Percentiles rank a stretch among this genome's conserved stretches.
Evolutionary conservation across 345 rosid genomes (phyloP).

Genomic region (Eucalyptus shirleyi): DNA sequence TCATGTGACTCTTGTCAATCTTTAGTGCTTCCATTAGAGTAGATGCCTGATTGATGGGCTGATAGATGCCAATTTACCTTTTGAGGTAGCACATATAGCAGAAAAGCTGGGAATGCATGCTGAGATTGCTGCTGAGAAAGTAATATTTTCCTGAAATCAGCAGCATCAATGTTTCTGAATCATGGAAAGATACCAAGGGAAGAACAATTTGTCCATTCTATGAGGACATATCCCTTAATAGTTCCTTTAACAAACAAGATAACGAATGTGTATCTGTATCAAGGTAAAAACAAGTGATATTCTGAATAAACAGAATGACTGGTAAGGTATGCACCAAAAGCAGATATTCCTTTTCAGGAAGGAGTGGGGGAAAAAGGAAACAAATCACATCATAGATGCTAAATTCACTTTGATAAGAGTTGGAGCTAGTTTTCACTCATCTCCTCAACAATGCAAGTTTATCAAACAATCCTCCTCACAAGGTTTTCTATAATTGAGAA

Average conservation of each 20-base stretch:
- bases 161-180: neutral
- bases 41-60: neutral
- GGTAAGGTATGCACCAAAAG: neutral
- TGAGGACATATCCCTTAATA: neutral
- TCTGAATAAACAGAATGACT: neutral
- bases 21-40: neutral
- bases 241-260: neutral
- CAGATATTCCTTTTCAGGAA: neutral
- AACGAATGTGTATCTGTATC: neutral
- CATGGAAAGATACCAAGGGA: neutral
- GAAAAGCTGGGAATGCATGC: neutral
- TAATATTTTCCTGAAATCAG: neutral
- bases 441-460: neutral
- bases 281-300: neutral
- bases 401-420: neutral
- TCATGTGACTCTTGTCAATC: neutral
- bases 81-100: neutral
- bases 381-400: neutral
- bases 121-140: neutral
- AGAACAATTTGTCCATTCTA: neutral
- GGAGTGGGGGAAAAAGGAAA: neutral
- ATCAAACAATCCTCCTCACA: neutral
- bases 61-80: neutral
- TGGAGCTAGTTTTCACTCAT: neutral
- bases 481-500: neutral